phyloP scores from a whole-genome alignment of 768 basidiomycete species.

The Tricholomella constricta region DNA sequence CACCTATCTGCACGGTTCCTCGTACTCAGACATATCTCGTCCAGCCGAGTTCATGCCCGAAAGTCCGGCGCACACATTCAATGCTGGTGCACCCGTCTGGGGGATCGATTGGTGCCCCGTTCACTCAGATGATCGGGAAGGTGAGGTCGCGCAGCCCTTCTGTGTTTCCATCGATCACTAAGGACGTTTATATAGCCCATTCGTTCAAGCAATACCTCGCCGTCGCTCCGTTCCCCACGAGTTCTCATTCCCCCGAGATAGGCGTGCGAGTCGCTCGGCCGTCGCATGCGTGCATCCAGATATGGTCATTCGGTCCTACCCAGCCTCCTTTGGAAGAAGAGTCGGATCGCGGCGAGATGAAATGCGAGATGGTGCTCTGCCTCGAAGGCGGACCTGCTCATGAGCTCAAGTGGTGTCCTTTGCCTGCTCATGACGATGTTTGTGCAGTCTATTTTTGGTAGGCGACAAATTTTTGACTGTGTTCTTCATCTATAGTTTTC shows the following conservation, averaged over 20 bases:
- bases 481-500: slow-evolving; percentile 8
- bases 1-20: no score
- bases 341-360: slow-evolving; percentile 49
- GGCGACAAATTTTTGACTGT: not conserved
- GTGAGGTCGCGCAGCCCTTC: slow-evolving; percentile 38
- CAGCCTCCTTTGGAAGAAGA: slow-evolving; percentile 2
- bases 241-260: slow-evolving; percentile 62
- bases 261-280: slow-evolving; percentile 61
- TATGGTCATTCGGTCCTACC: slow-evolving; percentile 64
- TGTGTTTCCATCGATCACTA: not conserved
- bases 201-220: slow-evolving; percentile 79
- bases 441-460: slow-evolving; percentile 11
- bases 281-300: slow-evolving; percentile 72
- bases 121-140: slow-evolving; percentile 52
- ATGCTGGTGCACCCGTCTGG: slow-evolving; percentile 89
- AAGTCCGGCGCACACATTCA: slow-evolving; percentile 71
- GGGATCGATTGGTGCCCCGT: slow-evolving; percentile 94
- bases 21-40: no score
- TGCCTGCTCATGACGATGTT: slow-evolving; percentile 73
- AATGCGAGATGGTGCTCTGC: slow-evolving; percentile 85
- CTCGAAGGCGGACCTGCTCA: slow-evolving; percentile 78
- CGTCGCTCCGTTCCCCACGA: slow-evolving; percentile 71
- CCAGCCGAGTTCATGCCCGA: slow-evolving; percentile 62
- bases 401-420: slow-evolving; percentile 91
- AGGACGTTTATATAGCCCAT: slow-evolving; percentile 40